Evolutionary conservation across 169 alveolate genomes (phyloP), one percentile per base, ranked within the genome.

Genomic region (Plasmodium blacklocki): DNA sequence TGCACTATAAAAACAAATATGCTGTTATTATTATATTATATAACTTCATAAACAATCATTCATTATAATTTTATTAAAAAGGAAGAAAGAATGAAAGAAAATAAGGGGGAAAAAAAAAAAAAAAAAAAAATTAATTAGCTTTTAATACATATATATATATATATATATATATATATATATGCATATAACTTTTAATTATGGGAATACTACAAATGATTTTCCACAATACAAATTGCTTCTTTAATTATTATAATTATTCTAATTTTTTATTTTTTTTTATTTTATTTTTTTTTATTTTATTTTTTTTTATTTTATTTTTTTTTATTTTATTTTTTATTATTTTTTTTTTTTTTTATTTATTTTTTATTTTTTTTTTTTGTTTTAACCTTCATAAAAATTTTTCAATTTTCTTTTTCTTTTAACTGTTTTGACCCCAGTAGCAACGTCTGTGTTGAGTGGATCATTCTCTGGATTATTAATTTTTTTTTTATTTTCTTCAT

Each of bases 361-460:
- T n/a, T n/a, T n/a, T n/a, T n/a, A n/a, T n/a, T 29, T 29, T 29
- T 1, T 29, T 19, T 8, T 59, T 49, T 52, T 14, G 47, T 12
- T 39, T 26, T 76, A 76, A 58, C 66, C 45, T 18, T 76, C 88
- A 29, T 76, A 76, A 76, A 76, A 64, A 56, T 43, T 76, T 58
- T 76, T 76, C 59, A 76, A 63, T 56, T 64, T 62, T 54, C 88
- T 62, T 58, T 47, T 76, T 43, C 75, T 64, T 56, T 76, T 76
- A 15, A 47, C 9, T 56, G 63, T 76, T 64, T 64, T 76, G 19
- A 26, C 21, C 11, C 74, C 12, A 6, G 18, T 64, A 43, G 39
- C 59, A 43, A 23, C n/a, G 39, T 14, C 45, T 5, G 43, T 29
- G 43, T 3, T 5, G 43, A 29, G 43, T 29, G 43, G 43, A 29